A percentile compares a stretch with the other conserved stretches of the same genome.
phyloP scores from a whole-genome alignment of 805 yeast genomes.

The Wickerhamiella siamensis region DNA sequence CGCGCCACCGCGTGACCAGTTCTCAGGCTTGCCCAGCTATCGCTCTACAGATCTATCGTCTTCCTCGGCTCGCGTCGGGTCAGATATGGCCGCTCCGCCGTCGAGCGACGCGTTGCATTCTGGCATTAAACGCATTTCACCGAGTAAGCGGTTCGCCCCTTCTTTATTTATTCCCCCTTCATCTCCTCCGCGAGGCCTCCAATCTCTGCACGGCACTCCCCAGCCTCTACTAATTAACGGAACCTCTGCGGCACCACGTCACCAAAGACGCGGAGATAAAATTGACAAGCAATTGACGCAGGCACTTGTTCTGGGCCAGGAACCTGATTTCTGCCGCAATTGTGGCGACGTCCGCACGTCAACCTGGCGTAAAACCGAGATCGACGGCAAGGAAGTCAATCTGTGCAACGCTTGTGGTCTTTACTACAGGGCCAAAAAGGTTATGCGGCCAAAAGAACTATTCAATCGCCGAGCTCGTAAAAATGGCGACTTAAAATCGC shows the following conservation, averaged over 20 bases:
- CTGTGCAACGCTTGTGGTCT: slow-evolving; percentile 25
- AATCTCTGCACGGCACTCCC: slow-evolving; percentile 1
- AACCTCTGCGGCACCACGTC: slow-evolving; percentile 4
- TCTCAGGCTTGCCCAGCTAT: not conserved
- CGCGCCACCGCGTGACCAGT: not conserved
- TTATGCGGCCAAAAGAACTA: slow-evolving; percentile 22
- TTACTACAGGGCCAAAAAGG: slow-evolving; percentile 19
- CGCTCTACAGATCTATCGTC: not conserved
- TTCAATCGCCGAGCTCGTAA: slow-evolving; percentile 16
- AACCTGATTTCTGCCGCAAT: slow-evolving; percentile 11
- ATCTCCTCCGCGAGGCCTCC: slow-evolving; percentile 1
- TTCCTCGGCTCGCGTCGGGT: not conserved
- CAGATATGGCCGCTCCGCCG: slow-evolving; percentile 5
- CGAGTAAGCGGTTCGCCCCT: not conserved
- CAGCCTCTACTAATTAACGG: slow-evolving; percentile 1
- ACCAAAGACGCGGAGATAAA: slow-evolving; percentile 4
- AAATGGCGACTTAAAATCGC: too few species aligned
- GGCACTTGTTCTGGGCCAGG: slow-evolving; percentile 2
- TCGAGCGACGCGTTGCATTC: slow-evolving; percentile 5
- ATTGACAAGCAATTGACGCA: slow-evolving; percentile 4
- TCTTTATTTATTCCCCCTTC: not conserved
- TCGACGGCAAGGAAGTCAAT: slow-evolving; percentile 7
- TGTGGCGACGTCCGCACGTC: slow-evolving; percentile 16
- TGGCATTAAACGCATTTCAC: slow-evolving; percentile 1
- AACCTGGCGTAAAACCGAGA: slow-evolving; percentile 14